Evolutionary conservation across 2,329 filamentous ascomycete genomes (phyloP).

Genomic region (Westerdykella ornata): DNA sequence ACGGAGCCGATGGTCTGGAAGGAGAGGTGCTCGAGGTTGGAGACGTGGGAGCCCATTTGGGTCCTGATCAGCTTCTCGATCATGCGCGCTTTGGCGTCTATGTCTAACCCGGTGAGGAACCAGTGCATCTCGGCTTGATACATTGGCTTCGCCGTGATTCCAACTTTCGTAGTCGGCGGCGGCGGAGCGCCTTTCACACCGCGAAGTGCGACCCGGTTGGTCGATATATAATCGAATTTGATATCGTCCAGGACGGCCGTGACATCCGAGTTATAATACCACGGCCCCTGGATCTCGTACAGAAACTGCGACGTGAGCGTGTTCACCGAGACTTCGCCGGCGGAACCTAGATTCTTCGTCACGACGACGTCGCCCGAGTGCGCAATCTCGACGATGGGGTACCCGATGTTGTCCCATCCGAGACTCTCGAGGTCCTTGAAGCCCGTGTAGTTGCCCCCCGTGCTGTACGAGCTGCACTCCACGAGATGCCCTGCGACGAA

Average conservation of each 20-base stretch:
- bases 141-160: conserved; percentile 41
- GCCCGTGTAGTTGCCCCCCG: conserved; percentile 41
- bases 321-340: conserved; percentile 40
- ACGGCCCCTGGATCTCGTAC: conserved; percentile 39
- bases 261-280: conserved; percentile 54
- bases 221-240: conserved; percentile 46
- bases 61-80: conserved; percentile 34
- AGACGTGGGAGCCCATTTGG: conserved; percentile 33
- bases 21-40: conserved; percentile 32
- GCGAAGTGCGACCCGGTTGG: conserved; percentile 45
- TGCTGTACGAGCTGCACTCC: conserved; percentile 41
- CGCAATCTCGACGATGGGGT: conserved; percentile 28
- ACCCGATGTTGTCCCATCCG: conserved; percentile 30
- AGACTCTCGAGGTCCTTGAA: conserved; percentile 36
- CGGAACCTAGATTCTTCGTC: conserved; percentile 28
- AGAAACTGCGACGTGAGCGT: conserved; percentile 50
- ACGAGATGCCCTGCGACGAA: conserved; percentile 43
- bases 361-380: conserved; percentile 20
- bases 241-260: conserved; percentile 48
- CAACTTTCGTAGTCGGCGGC: conserved; percentile 37
- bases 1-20: conserved; percentile 38
- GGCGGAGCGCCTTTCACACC: conserved; percentile 32
- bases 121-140: conserved; percentile 45
- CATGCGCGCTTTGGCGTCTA: conserved; percentile 41
- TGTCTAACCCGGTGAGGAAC: conserved; percentile 42